Evolutionary conservation across 108 stramenopile genomes (phyloP), one percentile per base, ranked within the genome.

Genomic region (Fistulifera solaris): DNA sequence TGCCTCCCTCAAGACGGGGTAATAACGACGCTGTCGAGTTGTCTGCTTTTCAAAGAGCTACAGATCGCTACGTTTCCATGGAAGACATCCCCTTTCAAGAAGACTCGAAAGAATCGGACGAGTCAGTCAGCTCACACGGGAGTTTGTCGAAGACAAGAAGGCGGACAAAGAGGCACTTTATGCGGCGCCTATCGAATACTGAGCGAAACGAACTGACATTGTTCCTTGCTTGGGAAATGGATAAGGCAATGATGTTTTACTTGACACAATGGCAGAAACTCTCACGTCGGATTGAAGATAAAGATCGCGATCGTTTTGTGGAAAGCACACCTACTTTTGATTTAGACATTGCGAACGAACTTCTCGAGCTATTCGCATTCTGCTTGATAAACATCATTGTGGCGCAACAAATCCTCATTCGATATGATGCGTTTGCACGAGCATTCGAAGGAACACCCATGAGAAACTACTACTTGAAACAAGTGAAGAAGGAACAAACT

Each of bases 331-430:
- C 54, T 31, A 42, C 56, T 7, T 22, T 19, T 4, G 57, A 52
- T 38, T 24, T 43, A 48, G 15, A 50, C 19, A 26, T 76, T 11
- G 75, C 65, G 22, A 31, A 52, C 0, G 77, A 83, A 56, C 58
- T 88, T 21, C 70, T 88, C 0, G 86, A 88, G 57, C 43, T 83
- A 2, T 58, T 72, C 45, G 80, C 78, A 2, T 83, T 80, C 69
- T 69, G 78, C 41, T 65, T 65, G 43, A 71, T 72, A 10, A 88
- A 88, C 40, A 44, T 81, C 19, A 59, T 80, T 11, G 68, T 73
- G 0, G 44, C 79, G 0, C 70, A 76, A 44, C 86, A 88, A 61
- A 62, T 80, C 11, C 57, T 88, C 23, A 77, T 81, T 22, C 52
- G 73, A 39, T 88, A 88, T 54, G 82, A 88, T 66, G 81, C 73